These are phyloP conservation scores for Ophiostoma sp. DNA, from an alignment of 2,329 filamentous ascomycete species.

Conservation along the genomic window DNA sequence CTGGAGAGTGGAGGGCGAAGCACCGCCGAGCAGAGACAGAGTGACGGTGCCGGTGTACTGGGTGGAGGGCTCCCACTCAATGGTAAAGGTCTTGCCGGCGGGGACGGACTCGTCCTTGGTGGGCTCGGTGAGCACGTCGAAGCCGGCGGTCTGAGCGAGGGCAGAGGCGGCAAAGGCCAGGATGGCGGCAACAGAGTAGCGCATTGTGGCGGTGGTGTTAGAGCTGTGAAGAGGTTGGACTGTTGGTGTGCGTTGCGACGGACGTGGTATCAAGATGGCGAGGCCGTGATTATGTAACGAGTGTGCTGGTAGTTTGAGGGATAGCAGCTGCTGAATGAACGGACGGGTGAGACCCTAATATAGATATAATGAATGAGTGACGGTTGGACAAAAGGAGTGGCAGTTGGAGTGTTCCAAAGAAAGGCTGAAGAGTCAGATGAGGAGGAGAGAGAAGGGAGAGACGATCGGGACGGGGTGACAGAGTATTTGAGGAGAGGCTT, in stretches of 20 bases:
- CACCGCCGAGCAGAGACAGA: conserved; percentile 52
- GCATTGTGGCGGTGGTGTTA: conserved; percentile 42
- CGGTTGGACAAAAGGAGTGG: conserved; percentile 9
- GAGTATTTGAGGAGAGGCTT: background rate
- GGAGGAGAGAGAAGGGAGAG: background rate
- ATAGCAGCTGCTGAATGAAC: too few relatives aligned
- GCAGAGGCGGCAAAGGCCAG: conserved; percentile 48
- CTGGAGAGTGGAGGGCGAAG: conserved; percentile 39
- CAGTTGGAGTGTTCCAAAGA: conserved; percentile 12
- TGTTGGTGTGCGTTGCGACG: background rate
- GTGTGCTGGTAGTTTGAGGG: background rate
- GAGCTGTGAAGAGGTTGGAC: background rate
- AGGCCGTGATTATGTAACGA: background rate
- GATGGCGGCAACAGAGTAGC: conserved; percentile 45
- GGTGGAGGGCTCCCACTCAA: conserved; percentile 46
- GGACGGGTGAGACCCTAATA: background rate
- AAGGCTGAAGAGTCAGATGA: conserved; percentile 16
- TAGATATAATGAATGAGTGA: conserved; percentile 1
- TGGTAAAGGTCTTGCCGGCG: conserved; percentile 45
- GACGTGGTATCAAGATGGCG: background rate
- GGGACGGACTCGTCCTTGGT: conserved; percentile 39
- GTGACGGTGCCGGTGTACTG: conserved; percentile 42
- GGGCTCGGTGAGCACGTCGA: conserved; percentile 50
- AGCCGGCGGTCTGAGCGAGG: conserved; percentile 51
- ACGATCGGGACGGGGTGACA: background rate